Conservation (phyloP, 2,329 filamentous ascomycete genomes). For the Penicillium sp. region DNA sequence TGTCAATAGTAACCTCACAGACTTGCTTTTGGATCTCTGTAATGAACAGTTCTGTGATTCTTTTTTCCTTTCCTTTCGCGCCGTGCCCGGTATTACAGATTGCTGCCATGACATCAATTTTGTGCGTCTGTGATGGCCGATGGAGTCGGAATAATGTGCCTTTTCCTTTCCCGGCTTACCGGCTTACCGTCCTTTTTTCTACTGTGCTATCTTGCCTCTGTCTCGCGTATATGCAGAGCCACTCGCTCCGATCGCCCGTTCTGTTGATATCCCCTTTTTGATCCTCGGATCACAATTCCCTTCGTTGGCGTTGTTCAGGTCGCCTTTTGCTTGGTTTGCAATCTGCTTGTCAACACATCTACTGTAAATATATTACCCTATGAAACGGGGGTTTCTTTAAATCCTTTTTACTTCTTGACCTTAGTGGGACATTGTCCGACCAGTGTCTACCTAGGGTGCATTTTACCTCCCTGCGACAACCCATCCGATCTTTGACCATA, state of each 20-base stretch:
- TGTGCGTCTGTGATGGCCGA: neutral
- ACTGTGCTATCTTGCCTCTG: neutral
- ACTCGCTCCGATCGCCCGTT: neutral
- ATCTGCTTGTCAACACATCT: neutral
- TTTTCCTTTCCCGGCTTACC: neutral
- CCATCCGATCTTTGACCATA: neutral
- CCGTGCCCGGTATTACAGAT: neutral
- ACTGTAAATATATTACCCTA: slow-evolving; percentile 7
- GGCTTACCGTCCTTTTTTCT: neutral
- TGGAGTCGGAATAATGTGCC: slow-evolving; percentile 6
- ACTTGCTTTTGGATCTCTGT: slow-evolving; percentile 4
- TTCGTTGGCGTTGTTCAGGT: slow-evolving; percentile 5
- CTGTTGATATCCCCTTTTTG: slow-evolving; percentile 11
- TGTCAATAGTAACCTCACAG: slow-evolving; percentile 5
- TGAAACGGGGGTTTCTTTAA: neutral
- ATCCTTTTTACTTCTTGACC: neutral
- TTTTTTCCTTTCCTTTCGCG: neutral
- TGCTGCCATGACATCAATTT: neutral
- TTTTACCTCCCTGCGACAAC: neutral
- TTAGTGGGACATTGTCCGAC: neutral
- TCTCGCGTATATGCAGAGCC: neutral
- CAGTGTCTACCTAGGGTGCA: neutral
- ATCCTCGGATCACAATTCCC: neutral
- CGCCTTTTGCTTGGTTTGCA: neutral
- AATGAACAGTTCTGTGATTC: slow-evolving; percentile 1